phyloP scores from a whole-genome alignment of 2,329 filamentous ascomycete species.

The Arthrobotrys conoides region DNA sequence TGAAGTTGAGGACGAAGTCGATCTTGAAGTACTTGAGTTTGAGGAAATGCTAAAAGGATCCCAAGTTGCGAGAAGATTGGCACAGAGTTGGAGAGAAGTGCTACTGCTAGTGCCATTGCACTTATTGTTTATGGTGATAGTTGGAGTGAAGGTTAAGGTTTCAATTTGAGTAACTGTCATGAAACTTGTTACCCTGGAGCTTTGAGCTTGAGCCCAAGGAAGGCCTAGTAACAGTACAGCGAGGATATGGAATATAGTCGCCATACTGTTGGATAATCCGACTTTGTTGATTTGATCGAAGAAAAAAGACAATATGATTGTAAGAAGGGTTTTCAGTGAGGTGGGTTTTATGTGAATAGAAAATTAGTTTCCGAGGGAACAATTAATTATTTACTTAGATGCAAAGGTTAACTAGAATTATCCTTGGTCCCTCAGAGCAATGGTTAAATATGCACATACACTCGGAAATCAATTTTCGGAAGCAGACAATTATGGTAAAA shows the following conservation, averaged over 20 bases:
- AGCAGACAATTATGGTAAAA: no score
- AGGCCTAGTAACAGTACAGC: slow-evolving; percentile 16
- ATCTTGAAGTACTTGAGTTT: slow-evolving; percentile 5
- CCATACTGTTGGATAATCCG: neutral
- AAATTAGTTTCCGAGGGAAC: no score
- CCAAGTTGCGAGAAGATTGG: slow-evolving; percentile 38
- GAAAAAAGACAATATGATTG: no score
- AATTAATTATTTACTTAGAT: no score
- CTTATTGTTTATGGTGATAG: slow-evolving; percentile 15
- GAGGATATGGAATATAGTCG: neutral
- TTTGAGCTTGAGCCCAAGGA: slow-evolving; percentile 7
- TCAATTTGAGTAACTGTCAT: slow-evolving; percentile 21
- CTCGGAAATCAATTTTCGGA: no score
- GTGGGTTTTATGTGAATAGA: no score
- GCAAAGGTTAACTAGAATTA: no score
- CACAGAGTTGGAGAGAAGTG: slow-evolving; percentile 31
- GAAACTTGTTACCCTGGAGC: neutral
- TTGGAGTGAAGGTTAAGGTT: slow-evolving; percentile 33
- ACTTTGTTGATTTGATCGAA: neutral
- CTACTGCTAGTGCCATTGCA: slow-evolving; percentile 21
- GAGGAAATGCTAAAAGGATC: slow-evolving; percentile 34
- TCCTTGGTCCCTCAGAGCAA: no score
- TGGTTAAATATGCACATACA: no score
- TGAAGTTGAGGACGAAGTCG: neutral
- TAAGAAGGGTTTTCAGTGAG: no score